phyloP scores from a whole-genome alignment of 805 yeast genomes.

The Scheffersomyces lignosus region DNA sequence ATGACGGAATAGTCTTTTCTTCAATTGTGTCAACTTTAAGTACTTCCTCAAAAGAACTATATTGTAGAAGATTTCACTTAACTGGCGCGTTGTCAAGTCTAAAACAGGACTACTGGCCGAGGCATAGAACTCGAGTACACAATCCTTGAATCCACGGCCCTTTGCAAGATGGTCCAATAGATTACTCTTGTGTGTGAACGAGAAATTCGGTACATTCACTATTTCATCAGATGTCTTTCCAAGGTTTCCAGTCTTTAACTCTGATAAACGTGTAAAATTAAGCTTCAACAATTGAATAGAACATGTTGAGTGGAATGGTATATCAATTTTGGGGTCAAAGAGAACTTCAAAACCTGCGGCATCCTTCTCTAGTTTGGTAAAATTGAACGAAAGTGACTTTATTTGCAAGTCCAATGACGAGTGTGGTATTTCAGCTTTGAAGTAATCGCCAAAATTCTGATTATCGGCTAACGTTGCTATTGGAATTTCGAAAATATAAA shows the following conservation, averaged over 20 bases:
- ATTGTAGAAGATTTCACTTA: slow-evolving; percentile 35
- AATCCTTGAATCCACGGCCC: slow-evolving; percentile 38
- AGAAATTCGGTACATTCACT: slow-evolving; percentile 34
- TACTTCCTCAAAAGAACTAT: slow-evolving; percentile 29
- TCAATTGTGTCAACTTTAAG: slow-evolving; percentile 18
- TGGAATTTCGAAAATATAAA: slow-evolving; percentile 28
- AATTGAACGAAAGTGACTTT: slow-evolving; percentile 28
- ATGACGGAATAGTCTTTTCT: slow-evolving; percentile 1
- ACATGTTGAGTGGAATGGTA: slow-evolving; percentile 33
- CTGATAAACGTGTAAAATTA: slow-evolving; percentile 15
- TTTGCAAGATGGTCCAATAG: slow-evolving; percentile 29
- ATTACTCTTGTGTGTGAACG: slow-evolving; percentile 36
- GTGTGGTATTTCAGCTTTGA: slow-evolving; percentile 16
- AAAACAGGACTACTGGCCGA: slow-evolving; percentile 40
- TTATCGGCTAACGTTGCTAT: slow-evolving; percentile 25
- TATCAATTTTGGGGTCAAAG: slow-evolving; percentile 29
- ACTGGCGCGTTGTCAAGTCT: slow-evolving; percentile 34
- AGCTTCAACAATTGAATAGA: slow-evolving; percentile 34
- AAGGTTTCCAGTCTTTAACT: slow-evolving; percentile 3
- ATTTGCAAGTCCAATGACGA: slow-evolving; percentile 24
- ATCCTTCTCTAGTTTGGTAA: slow-evolving; percentile 17
- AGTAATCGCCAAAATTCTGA: slow-evolving; percentile 20
- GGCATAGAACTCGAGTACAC: slow-evolving; percentile 36
- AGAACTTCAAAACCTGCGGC: slow-evolving; percentile 42
- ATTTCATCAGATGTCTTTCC: slow-evolving; percentile 25